Conservation (phyloP, 306 rosid genomes). For the Inga laurina region DNA sequence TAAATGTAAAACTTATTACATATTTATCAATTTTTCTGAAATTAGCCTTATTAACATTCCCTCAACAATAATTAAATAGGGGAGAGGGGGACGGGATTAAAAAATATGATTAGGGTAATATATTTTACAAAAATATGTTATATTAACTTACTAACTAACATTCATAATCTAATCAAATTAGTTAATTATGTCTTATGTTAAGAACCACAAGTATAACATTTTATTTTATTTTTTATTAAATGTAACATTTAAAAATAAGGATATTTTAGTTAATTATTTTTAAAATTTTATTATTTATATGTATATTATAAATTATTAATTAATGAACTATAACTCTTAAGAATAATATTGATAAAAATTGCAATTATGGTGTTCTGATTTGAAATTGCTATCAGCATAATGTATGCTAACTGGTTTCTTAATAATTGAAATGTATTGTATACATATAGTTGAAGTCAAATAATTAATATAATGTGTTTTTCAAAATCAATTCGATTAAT, state of each 20-base stretch:
- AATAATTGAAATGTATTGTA: not conserved
- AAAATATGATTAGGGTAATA: too few species aligned
- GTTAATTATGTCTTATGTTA: too few species aligned
- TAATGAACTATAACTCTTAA: not conserved
- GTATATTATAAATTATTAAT: not conserved
- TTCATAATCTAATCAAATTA: too few species aligned
- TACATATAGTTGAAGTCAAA: not conserved
- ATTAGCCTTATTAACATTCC: too few species aligned
- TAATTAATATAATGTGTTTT: not conserved
- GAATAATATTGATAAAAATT: not conserved
- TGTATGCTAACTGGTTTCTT: not conserved
- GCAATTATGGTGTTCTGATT: not conserved
- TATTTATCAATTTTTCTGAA: too few species aligned
- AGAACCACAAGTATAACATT: not conserved
- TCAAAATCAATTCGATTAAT: not conserved
- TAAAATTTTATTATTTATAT: not conserved
- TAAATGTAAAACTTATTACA: too few species aligned
- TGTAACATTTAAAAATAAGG: not conserved
- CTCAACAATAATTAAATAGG: too few species aligned
- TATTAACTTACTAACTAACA: too few species aligned
- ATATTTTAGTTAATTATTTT: not conserved
- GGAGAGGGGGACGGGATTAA: too few species aligned
- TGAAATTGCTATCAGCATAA: not conserved
- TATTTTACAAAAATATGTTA: too few species aligned
- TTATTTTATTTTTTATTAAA: not conserved